Conservation (phyloP, 1,284 basidiomycete genomes). For the Ganoderma sp. region DNA sequence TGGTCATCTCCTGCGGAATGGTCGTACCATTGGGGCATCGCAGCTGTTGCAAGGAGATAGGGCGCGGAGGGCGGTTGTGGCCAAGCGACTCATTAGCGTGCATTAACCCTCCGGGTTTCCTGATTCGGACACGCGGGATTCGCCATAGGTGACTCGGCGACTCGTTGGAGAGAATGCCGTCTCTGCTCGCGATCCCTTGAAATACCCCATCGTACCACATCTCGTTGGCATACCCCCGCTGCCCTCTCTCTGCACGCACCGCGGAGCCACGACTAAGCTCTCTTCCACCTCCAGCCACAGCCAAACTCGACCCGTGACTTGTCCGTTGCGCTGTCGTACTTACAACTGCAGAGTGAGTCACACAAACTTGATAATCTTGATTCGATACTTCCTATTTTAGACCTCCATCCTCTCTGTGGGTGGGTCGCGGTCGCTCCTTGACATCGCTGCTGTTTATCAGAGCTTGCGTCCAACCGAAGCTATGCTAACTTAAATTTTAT, state of each 20-base stretch:
- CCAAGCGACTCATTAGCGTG: background rate
- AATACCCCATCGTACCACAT: background rate
- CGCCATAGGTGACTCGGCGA: background rate
- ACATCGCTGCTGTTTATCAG: background rate
- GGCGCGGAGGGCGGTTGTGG: background rate
- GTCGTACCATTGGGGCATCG: constrained; percentile 4
- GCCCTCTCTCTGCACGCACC: background rate
- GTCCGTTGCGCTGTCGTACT: too few species aligned
- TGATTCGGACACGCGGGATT: background rate
- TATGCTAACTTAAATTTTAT: background rate
- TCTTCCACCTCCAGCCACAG: background rate
- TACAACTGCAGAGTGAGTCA: background rate
- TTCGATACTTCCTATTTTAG: background rate
- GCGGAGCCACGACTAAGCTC: background rate
- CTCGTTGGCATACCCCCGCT: background rate
- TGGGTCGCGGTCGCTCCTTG: background rate
- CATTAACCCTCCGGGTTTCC: background rate
- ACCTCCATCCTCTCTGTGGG: background rate
- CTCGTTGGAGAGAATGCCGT: background rate
- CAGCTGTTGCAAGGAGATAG: constrained; percentile 2
- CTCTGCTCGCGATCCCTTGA: background rate
- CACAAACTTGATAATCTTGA: background rate
- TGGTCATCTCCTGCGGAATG: background rate
- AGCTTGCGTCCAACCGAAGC: background rate
- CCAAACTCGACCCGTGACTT: background rate